These are phyloP conservation scores for Mediolabrus comicus DNA, from an alignment of 108 stramenopile species.

Conservation along the genomic window DNA sequence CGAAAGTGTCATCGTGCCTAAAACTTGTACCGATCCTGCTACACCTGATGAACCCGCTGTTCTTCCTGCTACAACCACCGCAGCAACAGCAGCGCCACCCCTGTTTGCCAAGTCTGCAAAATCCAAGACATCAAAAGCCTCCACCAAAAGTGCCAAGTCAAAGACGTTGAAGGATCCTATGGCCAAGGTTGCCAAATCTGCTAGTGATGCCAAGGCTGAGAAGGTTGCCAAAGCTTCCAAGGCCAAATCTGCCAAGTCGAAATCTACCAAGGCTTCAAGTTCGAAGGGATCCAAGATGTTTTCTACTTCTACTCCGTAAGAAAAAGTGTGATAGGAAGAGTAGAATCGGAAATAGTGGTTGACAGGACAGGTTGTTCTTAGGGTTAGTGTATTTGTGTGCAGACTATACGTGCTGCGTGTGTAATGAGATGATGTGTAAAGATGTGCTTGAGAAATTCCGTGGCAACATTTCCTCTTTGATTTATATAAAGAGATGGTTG, in stretches of 20 bases:
- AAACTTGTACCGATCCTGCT: too few relatives aligned
- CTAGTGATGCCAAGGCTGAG: neutral
- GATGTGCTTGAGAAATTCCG: neutral
- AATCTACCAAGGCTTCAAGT: neutral
- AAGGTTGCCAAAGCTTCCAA: neutral
- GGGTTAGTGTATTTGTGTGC: neutral
- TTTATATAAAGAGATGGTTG: too few relatives aligned
- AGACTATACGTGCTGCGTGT: neutral
- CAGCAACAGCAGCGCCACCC: neutral
- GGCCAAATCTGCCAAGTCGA: neutral
- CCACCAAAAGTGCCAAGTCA: neutral
- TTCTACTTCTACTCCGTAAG: too few relatives aligned
- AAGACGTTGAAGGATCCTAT: neutral
- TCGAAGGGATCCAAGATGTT: neutral
- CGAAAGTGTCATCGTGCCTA: too few relatives aligned
- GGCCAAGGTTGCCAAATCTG: neutral
- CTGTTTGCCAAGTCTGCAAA: neutral
- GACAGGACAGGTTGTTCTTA: neutral
- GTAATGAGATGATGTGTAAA: neutral
- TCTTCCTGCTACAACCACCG: too few relatives aligned
- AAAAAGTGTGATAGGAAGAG: neutral
- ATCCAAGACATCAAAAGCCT: neutral
- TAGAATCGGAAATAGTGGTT: neutral
- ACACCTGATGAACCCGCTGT: too few relatives aligned
- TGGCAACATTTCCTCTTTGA: neutral